Evolutionary conservation across 75 land plant genomes (phyloP).

Genomic region (Cryptomeria japonica): DNA sequence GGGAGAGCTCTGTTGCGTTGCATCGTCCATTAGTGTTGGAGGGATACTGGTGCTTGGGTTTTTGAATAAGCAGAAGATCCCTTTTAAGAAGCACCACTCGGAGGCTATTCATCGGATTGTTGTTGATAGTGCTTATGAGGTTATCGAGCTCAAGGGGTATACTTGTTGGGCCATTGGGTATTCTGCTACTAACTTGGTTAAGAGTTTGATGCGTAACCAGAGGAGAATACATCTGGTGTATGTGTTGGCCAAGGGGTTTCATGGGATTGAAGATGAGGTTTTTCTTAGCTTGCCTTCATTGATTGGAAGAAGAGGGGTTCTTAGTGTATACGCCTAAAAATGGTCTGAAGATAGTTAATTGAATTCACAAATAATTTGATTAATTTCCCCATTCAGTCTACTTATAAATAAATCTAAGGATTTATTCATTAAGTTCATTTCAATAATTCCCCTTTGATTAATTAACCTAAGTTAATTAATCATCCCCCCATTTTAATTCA

Average conservation of each 20-base stretch:
- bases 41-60: conserved; percentile 63
- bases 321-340: too few species aligned
- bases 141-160: too few species aligned
- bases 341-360: too few species aligned
- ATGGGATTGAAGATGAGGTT: background rate
- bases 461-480: too few species aligned
- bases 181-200: background rate
- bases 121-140: conserved; percentile 8
- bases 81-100: conserved; percentile 38
- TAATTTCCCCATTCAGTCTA: too few species aligned
- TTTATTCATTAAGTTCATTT: too few species aligned
- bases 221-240: too few species aligned
- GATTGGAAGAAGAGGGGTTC: conserved; percentile 66
- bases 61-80: conserved; percentile 35
- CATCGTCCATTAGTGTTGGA: conserved; percentile 82
- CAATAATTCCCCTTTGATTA: too few species aligned
- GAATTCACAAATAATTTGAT: too few species aligned
- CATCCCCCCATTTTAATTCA: too few species aligned
- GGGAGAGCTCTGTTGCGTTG: conserved; percentile 28
- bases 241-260: too few species aligned
- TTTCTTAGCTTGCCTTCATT: conserved; percentile 51
- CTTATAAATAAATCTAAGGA: too few species aligned
- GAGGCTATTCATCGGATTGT: conserved; percentile 24
- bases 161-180: background rate
- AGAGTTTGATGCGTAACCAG: background rate